Evolutionary conservation across 176 grass and related monocot species (phyloP).

Genomic region (Carex kokanica): DNA sequence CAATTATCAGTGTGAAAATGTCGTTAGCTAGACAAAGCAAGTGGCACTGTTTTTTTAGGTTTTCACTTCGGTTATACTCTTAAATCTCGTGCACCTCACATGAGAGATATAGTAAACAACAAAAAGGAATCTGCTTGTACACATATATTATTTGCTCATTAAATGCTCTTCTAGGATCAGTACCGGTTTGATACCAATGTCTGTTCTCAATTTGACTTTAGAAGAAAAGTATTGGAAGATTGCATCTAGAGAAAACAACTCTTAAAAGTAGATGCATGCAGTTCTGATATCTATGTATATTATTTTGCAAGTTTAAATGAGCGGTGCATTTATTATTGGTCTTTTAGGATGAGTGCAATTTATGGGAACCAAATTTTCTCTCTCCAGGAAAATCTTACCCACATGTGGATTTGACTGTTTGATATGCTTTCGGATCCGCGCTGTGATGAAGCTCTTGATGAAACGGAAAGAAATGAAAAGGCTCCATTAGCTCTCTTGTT

Average conservation of each 20-base stretch:
- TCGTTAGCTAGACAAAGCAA: neutral
- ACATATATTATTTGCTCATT: constrained; percentile 33
- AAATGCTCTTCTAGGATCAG: constrained; percentile 39
- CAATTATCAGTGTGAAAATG: neutral
- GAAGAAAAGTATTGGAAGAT: constrained; percentile 1
- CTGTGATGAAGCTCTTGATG: too few relatives aligned
- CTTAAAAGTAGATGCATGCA: neutral
- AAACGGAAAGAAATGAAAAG: too few relatives aligned
- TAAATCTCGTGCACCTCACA: constrained; percentile 60
- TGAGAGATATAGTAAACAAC: constrained; percentile 49
- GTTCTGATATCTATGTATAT: neutral
- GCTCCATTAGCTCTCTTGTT: too few relatives aligned
- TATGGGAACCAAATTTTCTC: too few relatives aligned
- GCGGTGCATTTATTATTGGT: neutral
- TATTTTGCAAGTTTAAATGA: neutral
- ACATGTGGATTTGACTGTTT: too few relatives aligned
- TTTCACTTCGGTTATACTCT: constrained; percentile 15
- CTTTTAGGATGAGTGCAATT: neutral
- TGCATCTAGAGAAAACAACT: neutral
- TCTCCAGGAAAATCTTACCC: too few relatives aligned
- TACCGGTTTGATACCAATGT: constrained; percentile 37
- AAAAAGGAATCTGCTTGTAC: constrained; percentile 42
- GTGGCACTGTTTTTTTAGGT: constrained; percentile 20
- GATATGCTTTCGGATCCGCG: too few relatives aligned
- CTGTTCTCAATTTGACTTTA: constrained; percentile 9